Percentiles rank a stretch among this genome's conserved stretches.
Conservation (phyloP, 1,284 basidiomycete species). For the Apiotrichum sp. region DNA sequence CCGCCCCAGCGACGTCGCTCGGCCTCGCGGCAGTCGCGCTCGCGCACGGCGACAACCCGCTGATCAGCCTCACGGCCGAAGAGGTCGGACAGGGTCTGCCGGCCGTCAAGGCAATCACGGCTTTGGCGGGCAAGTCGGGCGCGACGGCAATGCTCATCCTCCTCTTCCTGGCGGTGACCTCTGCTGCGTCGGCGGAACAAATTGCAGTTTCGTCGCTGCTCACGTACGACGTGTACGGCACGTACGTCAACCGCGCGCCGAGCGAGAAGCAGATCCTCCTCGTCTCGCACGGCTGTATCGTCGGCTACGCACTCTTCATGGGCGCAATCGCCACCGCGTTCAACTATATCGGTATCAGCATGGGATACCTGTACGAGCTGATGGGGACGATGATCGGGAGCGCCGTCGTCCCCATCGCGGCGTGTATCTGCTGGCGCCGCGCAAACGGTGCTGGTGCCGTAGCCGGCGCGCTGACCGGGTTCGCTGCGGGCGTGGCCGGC, state of each 20-base stretch:
- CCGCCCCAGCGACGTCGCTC: constrained; percentile 46
- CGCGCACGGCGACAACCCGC: constrained; percentile 51
- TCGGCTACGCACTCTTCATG: constrained; percentile 71
- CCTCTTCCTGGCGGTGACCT: constrained; percentile 61
- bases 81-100: constrained; percentile 79
- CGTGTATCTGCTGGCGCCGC: constrained; percentile 70
- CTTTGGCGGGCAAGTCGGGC: constrained; percentile 68
- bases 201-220: constrained; percentile 74
- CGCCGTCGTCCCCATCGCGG: constrained; percentile 78
- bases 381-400: constrained; percentile 61
- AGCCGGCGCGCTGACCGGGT: constrained; percentile 63
- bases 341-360: constrained; percentile 78
- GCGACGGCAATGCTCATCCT: constrained; percentile 51
- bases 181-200: constrained; percentile 78
- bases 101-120: constrained; percentile 61
- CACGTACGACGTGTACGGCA: constrained; percentile 67
- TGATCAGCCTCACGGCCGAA: constrained; percentile 52
- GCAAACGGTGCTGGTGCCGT: constrained; percentile 80
- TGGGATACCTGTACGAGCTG: constrained; percentile 51
- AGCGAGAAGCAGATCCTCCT: constrained; percentile 57
- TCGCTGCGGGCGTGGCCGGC: constrained; percentile 64
- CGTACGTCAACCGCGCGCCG: constrained; percentile 57
- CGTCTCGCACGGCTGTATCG: constrained; percentile 52
- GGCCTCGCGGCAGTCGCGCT: constrained; percentile 76
- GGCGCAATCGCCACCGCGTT: constrained; percentile 77